Evolutionary conservation across 129 eudicot genomes (phyloP).

Genomic region (Flaveria ramosissima): DNA sequence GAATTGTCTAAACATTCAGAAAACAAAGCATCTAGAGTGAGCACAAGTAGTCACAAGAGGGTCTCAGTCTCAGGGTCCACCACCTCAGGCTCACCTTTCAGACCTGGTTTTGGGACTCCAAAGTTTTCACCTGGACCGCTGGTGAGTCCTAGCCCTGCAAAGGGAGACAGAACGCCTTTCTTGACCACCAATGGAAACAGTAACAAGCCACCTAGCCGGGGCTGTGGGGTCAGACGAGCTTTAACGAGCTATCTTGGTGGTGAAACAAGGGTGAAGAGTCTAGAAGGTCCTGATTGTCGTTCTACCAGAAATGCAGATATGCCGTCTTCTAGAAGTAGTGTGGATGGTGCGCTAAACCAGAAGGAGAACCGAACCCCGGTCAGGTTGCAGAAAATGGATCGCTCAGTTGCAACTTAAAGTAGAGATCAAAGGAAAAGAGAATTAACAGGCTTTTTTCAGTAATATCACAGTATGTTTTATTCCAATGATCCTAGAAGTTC

Average conservation of each 20-base stretch:
- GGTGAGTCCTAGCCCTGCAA: constrained; percentile 73
- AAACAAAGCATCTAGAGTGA: constrained; percentile 48
- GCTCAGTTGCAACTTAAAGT: constrained; percentile 20
- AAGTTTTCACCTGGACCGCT: constrained; percentile 65
- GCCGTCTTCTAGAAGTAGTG: constrained; percentile 28
- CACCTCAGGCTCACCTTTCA: constrained; percentile 62
- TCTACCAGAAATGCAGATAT: constrained; percentile 42
- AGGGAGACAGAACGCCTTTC: constrained; percentile 76
- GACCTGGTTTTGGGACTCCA: constrained; percentile 62
- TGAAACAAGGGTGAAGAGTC: constrained; percentile 63
- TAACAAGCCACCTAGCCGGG: constrained; percentile 64
- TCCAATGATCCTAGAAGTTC: constrained; percentile 31
- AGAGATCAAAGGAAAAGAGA: constrained; percentile 1
- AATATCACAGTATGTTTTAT: constrained; percentile 19
- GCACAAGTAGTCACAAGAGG: constrained; percentile 61
- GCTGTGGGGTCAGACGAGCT: constrained; percentile 82
- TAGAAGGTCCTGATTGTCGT: constrained; percentile 49
- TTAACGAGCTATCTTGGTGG: constrained; percentile 83
- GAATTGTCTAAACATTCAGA: constrained; percentile 75
- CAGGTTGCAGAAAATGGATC: constrained; percentile 33
- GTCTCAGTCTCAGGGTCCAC: constrained; percentile 46
- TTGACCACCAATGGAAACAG: constrained; percentile 39
- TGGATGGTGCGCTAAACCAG: constrained; percentile 36
- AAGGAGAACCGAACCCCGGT: constrained; percentile 47
- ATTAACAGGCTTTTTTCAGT: too few relatives aligned